Conservation (phyloP, 1,139 yeast genomes). For the Pichia sp. region DNA sequence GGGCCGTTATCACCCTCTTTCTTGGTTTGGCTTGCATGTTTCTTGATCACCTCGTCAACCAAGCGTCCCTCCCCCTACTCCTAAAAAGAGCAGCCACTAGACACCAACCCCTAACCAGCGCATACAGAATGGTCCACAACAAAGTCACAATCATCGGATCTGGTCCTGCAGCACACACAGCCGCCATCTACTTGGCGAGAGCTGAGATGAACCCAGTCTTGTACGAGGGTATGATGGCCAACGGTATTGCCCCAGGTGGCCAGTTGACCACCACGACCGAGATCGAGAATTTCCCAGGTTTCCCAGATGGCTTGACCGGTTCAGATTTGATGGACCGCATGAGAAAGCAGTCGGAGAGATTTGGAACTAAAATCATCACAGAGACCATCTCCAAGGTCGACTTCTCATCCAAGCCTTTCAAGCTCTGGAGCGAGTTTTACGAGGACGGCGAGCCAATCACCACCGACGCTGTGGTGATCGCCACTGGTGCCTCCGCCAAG, state of each 20-base stretch:
- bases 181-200: conserved; percentile 93
- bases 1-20: neutral
- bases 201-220: conserved; percentile 93
- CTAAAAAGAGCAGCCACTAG: neutral
- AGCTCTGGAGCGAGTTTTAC: conserved; percentile 92
- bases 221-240: conserved; percentile 95
- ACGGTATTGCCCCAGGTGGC: conserved; percentile 98
- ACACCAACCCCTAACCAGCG: neutral
- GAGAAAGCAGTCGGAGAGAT: conserved; percentile 80
- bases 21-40: neutral
- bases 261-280: conserved; percentile 98
- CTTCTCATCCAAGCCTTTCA: conserved; percentile 80
- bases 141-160: conserved; percentile 92
- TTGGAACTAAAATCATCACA: conserved; percentile 90
- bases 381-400: conserved; percentile 94
- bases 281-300: conserved; percentile 96
- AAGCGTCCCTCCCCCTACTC: neutral
- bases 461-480: conserved; percentile 85
- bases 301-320: conserved; percentile 90
- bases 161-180: conserved; percentile 99
- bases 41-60: neutral
- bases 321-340: conserved; percentile 85
- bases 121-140: conserved; percentile 66
- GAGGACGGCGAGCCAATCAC: conserved; percentile 87
- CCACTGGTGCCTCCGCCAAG: conserved; percentile 98